Evolutionary conservation across 257 asterid species (phyloP).

Genomic region (Lycium barbarum): DNA sequence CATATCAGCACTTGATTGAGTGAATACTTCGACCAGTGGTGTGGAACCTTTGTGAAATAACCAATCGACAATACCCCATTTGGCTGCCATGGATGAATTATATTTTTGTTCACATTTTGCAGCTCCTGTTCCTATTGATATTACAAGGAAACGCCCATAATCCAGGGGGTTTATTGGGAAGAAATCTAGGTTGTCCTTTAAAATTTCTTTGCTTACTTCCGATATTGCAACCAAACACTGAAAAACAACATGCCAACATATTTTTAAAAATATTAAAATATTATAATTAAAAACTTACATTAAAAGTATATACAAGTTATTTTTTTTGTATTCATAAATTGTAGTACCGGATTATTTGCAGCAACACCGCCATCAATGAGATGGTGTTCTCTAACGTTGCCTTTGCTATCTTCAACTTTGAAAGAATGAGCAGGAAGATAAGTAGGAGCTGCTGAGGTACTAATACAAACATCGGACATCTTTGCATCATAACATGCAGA

Average conservation of each 20-base stretch:
- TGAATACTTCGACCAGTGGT: conserved; percentile 48
- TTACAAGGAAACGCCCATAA: conserved; percentile 43
- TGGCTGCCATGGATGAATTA: conserved; percentile 40
- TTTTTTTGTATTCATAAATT: background rate
- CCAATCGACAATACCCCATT: conserved; percentile 55
- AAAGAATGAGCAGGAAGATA: conserved; percentile 53
- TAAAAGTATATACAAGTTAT: too few species aligned
- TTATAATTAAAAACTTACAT: too few species aligned
- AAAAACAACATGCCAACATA: background rate
- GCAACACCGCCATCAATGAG: conserved; percentile 66
- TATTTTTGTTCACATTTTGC: conserved; percentile 41
- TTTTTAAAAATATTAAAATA: too few species aligned
- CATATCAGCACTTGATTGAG: conserved; percentile 54
- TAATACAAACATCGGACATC: conserved; percentile 48
- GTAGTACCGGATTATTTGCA: conserved; percentile 62
- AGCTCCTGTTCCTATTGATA: conserved; percentile 51
- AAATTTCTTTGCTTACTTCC: conserved; percentile 44
- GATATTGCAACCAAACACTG: conserved; percentile 54
- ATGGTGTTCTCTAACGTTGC: conserved; percentile 41
- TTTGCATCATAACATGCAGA: conserved; percentile 41
- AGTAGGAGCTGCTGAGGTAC: conserved; percentile 71
- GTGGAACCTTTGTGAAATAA: conserved; percentile 34
- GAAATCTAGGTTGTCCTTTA: conserved; percentile 36
- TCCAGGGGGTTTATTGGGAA: conserved; percentile 39
- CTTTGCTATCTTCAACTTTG: conserved; percentile 35